Percentiles rank a stretch among this genome's conserved stretches.
Evolutionary conservation across 306 rosid species (phyloP).

Genomic region (Pterocarpus macrocarpus): DNA sequence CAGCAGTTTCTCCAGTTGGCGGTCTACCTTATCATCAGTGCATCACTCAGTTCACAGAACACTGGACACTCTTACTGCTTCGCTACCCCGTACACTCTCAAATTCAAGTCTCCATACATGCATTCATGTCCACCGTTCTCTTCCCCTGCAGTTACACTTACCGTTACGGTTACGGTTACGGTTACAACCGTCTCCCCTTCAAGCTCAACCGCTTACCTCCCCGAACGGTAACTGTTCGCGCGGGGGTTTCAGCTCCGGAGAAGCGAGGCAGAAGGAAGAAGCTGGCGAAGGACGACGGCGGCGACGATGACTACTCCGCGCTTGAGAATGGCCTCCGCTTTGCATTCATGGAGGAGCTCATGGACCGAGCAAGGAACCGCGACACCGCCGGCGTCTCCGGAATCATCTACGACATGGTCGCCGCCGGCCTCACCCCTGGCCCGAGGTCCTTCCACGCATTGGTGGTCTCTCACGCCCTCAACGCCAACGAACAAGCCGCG

Average conservation of each 20-base stretch:
- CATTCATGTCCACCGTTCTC: conserved; percentile 53
- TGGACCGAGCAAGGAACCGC: conserved; percentile 78
- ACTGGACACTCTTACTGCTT: not conserved
- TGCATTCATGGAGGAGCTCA: conserved; percentile 96
- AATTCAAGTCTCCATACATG: conserved; percentile 14
- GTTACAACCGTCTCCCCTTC: conserved; percentile 44
- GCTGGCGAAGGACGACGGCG: conserved; percentile 61
- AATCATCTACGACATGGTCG: conserved; percentile 92
- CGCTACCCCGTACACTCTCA: not conserved
- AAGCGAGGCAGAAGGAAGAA: conserved; percentile 74
- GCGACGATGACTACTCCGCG: conserved; percentile 29
- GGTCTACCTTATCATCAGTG: conserved; percentile 49
- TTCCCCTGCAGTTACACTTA: conserved; percentile 30
- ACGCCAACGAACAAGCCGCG: conserved; percentile 81
- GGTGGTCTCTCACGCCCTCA: conserved; percentile 77
- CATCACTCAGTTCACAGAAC: not conserved
- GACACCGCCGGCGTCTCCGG: conserved; percentile 75
- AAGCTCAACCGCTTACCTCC: conserved; percentile 46
- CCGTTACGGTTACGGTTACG: not conserved
- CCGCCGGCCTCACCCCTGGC: conserved; percentile 90
- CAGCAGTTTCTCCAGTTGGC: conserved; percentile 4
- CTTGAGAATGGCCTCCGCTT: conserved; percentile 81
- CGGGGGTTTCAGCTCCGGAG: conserved; percentile 66
- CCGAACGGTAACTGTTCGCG: conserved; percentile 52
- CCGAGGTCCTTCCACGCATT: conserved; percentile 95